A percentile compares a stretch with the other conserved stretches of the same genome.
These are phyloP conservation scores for Penicillium roqueforti DNA, from an alignment of 495 filamentous ascomycete genomes.

Conservation along the genomic window DNA sequence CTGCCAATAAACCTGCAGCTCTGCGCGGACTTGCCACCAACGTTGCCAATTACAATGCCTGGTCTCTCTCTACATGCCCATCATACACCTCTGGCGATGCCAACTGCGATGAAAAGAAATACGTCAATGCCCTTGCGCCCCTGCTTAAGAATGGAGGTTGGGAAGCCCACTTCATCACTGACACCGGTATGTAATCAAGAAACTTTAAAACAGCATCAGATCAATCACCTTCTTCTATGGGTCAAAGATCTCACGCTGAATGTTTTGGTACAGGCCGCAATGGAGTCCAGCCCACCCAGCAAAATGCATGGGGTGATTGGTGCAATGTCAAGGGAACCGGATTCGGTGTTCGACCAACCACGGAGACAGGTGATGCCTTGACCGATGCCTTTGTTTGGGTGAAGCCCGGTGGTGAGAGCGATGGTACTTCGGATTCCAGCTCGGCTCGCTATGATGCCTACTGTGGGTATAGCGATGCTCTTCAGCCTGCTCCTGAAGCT, in stretches of 20 bases:
- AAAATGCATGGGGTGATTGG: constrained; percentile 74
- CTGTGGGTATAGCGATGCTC: constrained; percentile 59
- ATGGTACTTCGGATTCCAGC: constrained; percentile 63
- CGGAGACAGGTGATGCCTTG: constrained; percentile 56
- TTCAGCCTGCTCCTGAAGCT: constrained; percentile 71
- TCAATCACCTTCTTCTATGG: too few relatives aligned
- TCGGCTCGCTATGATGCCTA: constrained; percentile 65
- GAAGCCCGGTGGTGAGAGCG: constrained; percentile 79
- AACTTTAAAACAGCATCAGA: not conserved
- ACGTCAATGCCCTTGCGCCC: constrained; percentile 63
- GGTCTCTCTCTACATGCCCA: constrained; percentile 41
- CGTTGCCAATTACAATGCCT: constrained; percentile 74
- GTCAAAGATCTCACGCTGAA: not conserved
- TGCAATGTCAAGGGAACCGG: constrained; percentile 75
- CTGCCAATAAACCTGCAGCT: constrained; percentile 58
- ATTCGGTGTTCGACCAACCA: constrained; percentile 66
- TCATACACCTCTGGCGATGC: constrained; percentile 40
- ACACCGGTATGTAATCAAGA: constrained; percentile 39
- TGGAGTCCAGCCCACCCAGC: constrained; percentile 59
- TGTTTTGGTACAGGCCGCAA: constrained; percentile 48
- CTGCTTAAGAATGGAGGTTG: constrained; percentile 58
- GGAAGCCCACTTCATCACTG: constrained; percentile 70
- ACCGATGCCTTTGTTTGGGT: constrained; percentile 79
- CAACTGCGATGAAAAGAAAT: constrained; percentile 67
- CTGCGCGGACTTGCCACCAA: constrained; percentile 75